Percentiles rank a stretch among this genome's conserved stretches.
These are phyloP conservation scores for Steccherinum ochraceum DNA, from an alignment of 768 basidiomycete genomes.

Conservation along the genomic window DNA sequence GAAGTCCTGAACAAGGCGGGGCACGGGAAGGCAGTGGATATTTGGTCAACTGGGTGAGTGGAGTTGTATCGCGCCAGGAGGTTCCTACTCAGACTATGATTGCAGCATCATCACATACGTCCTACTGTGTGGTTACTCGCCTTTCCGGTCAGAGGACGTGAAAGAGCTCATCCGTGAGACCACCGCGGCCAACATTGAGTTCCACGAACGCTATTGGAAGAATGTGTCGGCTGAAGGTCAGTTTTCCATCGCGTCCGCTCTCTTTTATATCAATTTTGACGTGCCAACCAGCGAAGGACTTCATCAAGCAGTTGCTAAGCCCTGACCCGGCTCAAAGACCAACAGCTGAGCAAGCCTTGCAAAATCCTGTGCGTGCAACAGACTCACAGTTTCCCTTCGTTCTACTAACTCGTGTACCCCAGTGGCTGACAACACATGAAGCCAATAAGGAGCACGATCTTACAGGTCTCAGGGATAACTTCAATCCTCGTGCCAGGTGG, in stretches of 20 bases:
- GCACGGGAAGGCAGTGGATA: conserved; percentile 88
- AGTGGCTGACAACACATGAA: conserved; percentile 72
- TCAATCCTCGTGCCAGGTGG: conserved; percentile 73
- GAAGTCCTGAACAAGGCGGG: conserved; percentile 78
- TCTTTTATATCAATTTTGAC: neutral
- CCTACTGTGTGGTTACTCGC: conserved; percentile 90
- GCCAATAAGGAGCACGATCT: conserved; percentile 73
- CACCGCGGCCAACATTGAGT: conserved; percentile 77
- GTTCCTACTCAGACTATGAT: neutral
- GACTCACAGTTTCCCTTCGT: neutral
- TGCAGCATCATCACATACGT: conserved; percentile 90
- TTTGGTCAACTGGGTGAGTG: conserved; percentile 90
- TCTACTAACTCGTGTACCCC: conserved; percentile 1
- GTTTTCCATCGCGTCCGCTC: conserved; percentile 5
- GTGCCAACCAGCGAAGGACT: conserved; percentile 62
- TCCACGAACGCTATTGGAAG: conserved; percentile 93
- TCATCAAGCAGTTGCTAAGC: conserved; percentile 67
- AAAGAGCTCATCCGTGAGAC: conserved; percentile 77
- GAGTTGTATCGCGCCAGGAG: too few relatives aligned
- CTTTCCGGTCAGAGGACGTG: conserved; percentile 82
- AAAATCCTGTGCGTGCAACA: conserved; percentile 50
- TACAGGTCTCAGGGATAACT: conserved; percentile 73
- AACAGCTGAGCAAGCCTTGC: conserved; percentile 65
- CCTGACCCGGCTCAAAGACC: conserved; percentile 67
- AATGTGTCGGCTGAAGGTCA: conserved; percentile 76